Percentiles rank a stretch among this genome's conserved stretches.
phyloP scores from a whole-genome alignment of 371 early-diverging fungal species.

The Dinochytrium kinnereticum region DNA sequence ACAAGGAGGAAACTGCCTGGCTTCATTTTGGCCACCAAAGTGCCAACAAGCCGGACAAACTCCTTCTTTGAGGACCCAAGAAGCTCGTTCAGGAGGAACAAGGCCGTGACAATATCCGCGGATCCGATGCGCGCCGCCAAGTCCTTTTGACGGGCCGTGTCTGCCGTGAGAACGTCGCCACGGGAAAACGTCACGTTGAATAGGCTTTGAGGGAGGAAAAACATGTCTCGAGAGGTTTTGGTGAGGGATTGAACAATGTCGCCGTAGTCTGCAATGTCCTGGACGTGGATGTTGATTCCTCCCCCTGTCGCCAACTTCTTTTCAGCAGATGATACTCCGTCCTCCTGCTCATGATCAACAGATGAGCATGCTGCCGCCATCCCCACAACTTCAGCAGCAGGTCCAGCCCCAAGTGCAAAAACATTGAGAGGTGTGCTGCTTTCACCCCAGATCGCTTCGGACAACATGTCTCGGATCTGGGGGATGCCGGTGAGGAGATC shows the following conservation, averaged over 20 bases:
- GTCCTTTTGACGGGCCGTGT: slow-evolving; percentile 8
- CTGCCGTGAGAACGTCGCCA: slow-evolving; percentile 12
- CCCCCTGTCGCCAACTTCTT: too few species aligned
- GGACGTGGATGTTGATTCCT: slow-evolving; percentile 27
- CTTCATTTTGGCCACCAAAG: slow-evolving; percentile 68
- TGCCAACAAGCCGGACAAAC: slow-evolving; percentile 76
- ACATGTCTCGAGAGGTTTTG: background rate
- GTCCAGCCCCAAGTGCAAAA: slow-evolving; percentile 76
- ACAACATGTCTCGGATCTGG: background rate
- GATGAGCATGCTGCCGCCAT: slow-evolving; percentile 66
- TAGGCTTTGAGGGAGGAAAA: background rate
- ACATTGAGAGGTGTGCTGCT: slow-evolving; percentile 50
- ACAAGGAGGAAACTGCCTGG: slow-evolving; percentile 78
- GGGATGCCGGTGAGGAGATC: slow-evolving; percentile 61
- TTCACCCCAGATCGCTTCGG: slow-evolving; percentile 56
- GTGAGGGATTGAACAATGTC: slow-evolving; percentile 11
- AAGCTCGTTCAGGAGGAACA: slow-evolving; percentile 92
- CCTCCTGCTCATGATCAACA: background rate
- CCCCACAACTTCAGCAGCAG: slow-evolving; percentile 85
- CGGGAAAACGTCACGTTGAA: background rate
- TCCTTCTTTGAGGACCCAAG: slow-evolving; percentile 73
- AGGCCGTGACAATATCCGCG: slow-evolving; percentile 79
- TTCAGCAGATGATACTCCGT: background rate
- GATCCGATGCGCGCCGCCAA: slow-evolving; percentile 39
- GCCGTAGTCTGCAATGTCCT: slow-evolving; percentile 44